A percentile compares a stretch with the other conserved stretches of the same genome.
These are phyloP conservation scores for Podosphaera xanthii DNA, from an alignment of 2,329 filamentous ascomycete species.

Conservation along the genomic window DNA sequence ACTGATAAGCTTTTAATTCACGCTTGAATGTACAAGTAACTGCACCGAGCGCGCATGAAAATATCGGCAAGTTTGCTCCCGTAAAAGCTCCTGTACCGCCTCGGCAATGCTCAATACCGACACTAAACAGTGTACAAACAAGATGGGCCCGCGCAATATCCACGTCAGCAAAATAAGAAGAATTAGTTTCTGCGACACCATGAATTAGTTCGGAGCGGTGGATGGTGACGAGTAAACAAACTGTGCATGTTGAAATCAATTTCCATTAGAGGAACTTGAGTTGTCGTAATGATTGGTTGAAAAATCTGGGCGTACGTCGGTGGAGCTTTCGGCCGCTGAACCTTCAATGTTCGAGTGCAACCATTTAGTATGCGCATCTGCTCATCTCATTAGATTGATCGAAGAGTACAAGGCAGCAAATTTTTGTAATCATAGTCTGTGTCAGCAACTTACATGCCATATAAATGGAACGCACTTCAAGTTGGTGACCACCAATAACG, in stretches of 20 bases:
- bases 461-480: constrained; percentile 33
- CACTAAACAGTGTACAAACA: constrained; percentile 42
- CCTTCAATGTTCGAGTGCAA: constrained; percentile 23
- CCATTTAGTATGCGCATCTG: constrained; percentile 17
- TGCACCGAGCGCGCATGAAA: constrained; percentile 46
- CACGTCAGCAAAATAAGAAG: constrained; percentile 47
- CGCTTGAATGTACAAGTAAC: constrained; percentile 54
- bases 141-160: constrained; percentile 60
- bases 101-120: constrained; percentile 24
- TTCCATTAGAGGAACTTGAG: constrained; percentile 36
- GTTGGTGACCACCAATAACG: constrained; percentile 25
- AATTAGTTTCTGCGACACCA: constrained; percentile 40
- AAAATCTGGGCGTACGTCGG: constrained; percentile 28
- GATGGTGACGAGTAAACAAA: constrained; percentile 40
- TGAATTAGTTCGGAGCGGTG: constrained; percentile 43
- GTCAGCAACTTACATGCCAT: constrained; percentile 29
- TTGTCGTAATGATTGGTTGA: constrained; percentile 33
- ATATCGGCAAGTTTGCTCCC: constrained; percentile 11
- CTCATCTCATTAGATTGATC: neutral
- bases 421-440: neutral
- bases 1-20: constrained; percentile 46
- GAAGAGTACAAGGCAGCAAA: neutral
- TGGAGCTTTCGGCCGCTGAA: constrained; percentile 20
- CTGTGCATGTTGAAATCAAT: constrained; percentile 53
- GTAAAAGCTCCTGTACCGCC: constrained; percentile 18